Conservation (phyloP, 352 stramenopile species). For the Albugo laibachii region DNA sequence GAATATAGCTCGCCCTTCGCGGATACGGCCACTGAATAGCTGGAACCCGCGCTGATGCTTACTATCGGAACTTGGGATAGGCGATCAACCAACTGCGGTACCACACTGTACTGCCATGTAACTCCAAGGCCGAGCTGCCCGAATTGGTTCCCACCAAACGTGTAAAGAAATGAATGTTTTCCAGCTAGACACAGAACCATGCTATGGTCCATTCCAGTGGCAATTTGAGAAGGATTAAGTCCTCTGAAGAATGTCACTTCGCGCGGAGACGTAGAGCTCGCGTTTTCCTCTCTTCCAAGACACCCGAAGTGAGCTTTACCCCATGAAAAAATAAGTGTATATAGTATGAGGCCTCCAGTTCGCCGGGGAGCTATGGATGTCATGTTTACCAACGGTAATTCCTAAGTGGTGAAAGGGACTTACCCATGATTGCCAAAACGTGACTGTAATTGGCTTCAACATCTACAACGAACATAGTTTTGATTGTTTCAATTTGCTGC, state of each 20-base stretch:
- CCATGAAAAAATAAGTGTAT: slow-evolving; percentile 28
- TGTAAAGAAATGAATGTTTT: slow-evolving; percentile 28
- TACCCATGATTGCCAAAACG: slow-evolving; percentile 16
- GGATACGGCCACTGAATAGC: slow-evolving; percentile 31
- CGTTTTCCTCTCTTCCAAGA: slow-evolving; percentile 33
- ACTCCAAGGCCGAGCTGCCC: slow-evolving; percentile 38
- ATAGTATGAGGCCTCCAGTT: slow-evolving; percentile 6
- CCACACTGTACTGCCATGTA: slow-evolving; percentile 17
- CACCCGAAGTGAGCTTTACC: slow-evolving; percentile 17
- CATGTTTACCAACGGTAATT: not conserved
- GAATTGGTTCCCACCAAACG: slow-evolving; percentile 42
- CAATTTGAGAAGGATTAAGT: slow-evolving; percentile 17
- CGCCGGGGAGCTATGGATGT: not conserved
- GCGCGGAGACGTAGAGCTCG: slow-evolving; percentile 7
- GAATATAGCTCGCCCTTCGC: slow-evolving; percentile 32
- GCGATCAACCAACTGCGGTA: slow-evolving; percentile 36
- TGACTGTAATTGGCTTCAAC: slow-evolving; percentile 29
- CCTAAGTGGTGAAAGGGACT: slow-evolving; percentile 4
- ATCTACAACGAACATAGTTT: slow-evolving; percentile 15
- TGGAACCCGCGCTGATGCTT: slow-evolving; percentile 27
- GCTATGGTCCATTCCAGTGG: slow-evolving; percentile 40
- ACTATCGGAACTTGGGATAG: slow-evolving; percentile 15
- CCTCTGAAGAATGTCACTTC: slow-evolving; percentile 46
- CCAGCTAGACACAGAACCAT: slow-evolving; percentile 29
- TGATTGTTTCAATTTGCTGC: slow-evolving; percentile 10